Evolutionary conservation across 352 stramenopile genomes (phyloP).

Genomic region (Globisporangium carolinianum): DNA sequence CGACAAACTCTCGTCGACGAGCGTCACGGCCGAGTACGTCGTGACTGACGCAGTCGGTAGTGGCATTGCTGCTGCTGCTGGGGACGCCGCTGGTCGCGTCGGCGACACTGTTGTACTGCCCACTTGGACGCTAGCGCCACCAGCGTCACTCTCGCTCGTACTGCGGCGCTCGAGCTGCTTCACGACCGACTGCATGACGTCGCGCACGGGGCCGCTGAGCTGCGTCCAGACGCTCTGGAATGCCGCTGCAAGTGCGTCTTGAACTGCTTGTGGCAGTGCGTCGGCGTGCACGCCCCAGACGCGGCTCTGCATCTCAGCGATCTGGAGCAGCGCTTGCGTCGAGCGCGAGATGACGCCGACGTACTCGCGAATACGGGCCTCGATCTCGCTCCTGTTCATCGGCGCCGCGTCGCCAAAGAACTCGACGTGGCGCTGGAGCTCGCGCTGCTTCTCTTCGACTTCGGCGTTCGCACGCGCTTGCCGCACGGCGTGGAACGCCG

Average conservation of each 20-base stretch:
- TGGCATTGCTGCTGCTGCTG: neutral
- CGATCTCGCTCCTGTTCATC: constrained; percentile 54
- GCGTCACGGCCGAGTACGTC: too few relatives aligned
- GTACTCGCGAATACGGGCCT: constrained; percentile 61
- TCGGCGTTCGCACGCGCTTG: constrained; percentile 44
- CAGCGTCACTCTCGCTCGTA: neutral
- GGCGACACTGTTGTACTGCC: neutral
- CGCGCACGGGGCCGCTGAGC: constrained; percentile 38
- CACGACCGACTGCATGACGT: constrained; percentile 15
- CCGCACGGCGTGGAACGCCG: constrained; percentile 53
- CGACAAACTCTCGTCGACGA: neutral
- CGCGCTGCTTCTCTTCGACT: constrained; percentile 32
- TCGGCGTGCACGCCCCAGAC: constrained; percentile 42
- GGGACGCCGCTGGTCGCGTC: neutral
- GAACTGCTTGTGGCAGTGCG: constrained; percentile 27
- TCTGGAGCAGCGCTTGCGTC: constrained; percentile 46
- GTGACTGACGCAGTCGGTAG: neutral
- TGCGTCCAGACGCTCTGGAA: constrained; percentile 38
- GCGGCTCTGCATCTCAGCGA: constrained; percentile 37
- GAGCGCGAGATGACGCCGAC: constrained; percentile 41
- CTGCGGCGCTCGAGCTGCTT: constrained; percentile 5
- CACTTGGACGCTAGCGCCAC: neutral
- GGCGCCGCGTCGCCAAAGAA: constrained; percentile 60
- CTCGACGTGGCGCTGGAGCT: constrained; percentile 38
- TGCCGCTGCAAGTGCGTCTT: constrained; percentile 26